Percentiles rank a stretch among this genome's conserved stretches.
phyloP scores from a whole-genome alignment of 345 rosid genomes.

The Populus simonii region DNA sequence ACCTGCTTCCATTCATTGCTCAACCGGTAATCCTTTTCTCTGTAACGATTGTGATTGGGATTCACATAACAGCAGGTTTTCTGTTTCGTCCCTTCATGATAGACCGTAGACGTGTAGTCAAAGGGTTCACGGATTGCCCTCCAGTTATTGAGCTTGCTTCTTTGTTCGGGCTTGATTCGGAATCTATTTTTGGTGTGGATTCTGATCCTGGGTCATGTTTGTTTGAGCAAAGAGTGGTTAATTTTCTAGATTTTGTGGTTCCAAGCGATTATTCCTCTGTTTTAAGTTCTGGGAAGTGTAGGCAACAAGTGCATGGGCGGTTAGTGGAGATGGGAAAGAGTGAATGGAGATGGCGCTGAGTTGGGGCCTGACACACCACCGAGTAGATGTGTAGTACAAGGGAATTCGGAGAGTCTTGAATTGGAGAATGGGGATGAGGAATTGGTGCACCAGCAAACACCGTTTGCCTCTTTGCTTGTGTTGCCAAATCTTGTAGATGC shows the following conservation, averaged over 20 bases:
- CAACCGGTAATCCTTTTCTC: constrained; percentile 27
- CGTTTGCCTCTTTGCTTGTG: constrained; percentile 14
- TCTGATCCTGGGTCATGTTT: neutral
- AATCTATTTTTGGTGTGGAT: neutral
- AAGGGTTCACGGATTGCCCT: constrained; percentile 45
- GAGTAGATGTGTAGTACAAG: neutral
- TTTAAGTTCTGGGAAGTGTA: constrained; percentile 5
- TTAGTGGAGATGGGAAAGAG: constrained; percentile 16
- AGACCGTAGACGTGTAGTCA: constrained; percentile 8
- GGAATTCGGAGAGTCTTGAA: neutral
- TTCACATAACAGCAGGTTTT: constrained; percentile 8
- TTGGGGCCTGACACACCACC: constrained; percentile 10
- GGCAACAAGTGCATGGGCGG: constrained; percentile 14
- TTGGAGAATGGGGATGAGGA: constrained; percentile 10
- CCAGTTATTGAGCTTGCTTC: constrained; percentile 30
- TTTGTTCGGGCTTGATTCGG: constrained; percentile 24
- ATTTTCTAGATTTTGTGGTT: constrained; percentile 6
- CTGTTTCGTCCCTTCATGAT: constrained; percentile 20
- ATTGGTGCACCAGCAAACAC: constrained; percentile 1
- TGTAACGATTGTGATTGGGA: constrained; percentile 39
- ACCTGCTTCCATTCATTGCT: constrained; percentile 28
- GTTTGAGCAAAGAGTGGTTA: neutral
- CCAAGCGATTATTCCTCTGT: constrained; percentile 12
- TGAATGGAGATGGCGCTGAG: constrained; percentile 8
- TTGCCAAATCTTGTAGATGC: neutral